phyloP scores from a whole-genome alignment of 495 filamentous ascomycete genomes.

The Podospora anserina region DNA sequence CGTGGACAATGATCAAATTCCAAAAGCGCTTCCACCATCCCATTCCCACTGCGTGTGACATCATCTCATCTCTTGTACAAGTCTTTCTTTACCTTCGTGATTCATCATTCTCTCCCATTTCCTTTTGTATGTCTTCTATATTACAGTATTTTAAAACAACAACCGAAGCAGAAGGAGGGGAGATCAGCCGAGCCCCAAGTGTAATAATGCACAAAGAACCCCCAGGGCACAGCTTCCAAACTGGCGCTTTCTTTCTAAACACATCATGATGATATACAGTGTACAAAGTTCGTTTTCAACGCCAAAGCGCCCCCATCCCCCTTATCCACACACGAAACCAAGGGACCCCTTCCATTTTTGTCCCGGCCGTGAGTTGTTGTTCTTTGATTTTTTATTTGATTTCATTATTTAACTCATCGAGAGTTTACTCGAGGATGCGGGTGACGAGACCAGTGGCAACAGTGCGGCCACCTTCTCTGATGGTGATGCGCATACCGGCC shows the following conservation, averaged over 20 bases:
- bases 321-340: constrained; percentile 7
- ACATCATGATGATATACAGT: constrained; percentile 24
- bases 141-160: constrained; percentile 34
- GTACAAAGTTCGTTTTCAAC: constrained; percentile 21
- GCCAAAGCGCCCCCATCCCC: constrained; percentile 16
- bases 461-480: constrained; percentile 91
- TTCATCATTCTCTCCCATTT: constrained; percentile 28
- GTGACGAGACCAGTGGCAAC: constrained; percentile 92
- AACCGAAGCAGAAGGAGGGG: constrained; percentile 35
- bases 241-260: constrained; percentile 16
- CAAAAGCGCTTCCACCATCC: background rate
- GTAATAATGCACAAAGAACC: constrained; percentile 19
- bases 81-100: background rate
- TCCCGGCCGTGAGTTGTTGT: constrained; percentile 2
- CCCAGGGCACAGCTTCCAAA: constrained; percentile 9
- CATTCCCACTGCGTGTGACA: background rate
- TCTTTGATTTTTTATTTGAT: constrained; percentile 9
- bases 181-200: constrained; percentile 18
- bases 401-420: background rate
- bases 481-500: constrained; percentile 87
- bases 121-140: constrained; percentile 29
- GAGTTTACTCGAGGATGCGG: constrained; percentile 65
- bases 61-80: background rate
- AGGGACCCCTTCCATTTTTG: background rate
- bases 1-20: background rate